These are phyloP conservation scores for Nigrospora sphaerica DNA, from an alignment of 2,329 filamentous ascomycete species.

Conservation along the genomic window DNA sequence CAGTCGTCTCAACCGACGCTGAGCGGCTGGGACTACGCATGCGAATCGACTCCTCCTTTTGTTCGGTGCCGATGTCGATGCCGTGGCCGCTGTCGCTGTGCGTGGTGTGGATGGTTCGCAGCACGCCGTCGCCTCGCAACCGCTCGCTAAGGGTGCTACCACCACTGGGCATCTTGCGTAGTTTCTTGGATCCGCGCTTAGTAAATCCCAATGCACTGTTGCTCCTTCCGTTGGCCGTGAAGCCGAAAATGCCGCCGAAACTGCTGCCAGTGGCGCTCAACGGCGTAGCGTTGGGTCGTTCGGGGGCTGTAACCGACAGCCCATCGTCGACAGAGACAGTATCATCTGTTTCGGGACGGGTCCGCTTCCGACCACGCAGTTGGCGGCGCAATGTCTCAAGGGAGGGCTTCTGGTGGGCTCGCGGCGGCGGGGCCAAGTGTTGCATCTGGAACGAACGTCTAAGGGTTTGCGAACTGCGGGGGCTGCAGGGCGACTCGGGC, in stretches of 20 bases:
- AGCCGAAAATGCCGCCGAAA: conserved; percentile 7
- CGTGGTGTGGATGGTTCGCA: conserved; percentile 3
- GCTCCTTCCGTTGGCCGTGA: conserved; percentile 10
- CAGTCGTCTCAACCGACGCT: background rate
- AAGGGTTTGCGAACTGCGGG: conserved; percentile 19
- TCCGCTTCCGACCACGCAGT: conserved; percentile 44
- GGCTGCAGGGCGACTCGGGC: background rate
- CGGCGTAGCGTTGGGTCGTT: background rate
- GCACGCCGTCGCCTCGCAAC: conserved; percentile 13
- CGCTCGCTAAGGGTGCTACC: background rate
- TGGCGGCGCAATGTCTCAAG: conserved; percentile 13
- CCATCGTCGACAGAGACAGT: conserved; percentile 10
- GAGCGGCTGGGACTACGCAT: conserved; percentile 3
- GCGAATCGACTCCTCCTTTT: background rate
- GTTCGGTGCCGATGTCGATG: background rate
- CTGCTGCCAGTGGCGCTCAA: conserved; percentile 3
- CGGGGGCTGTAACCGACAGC: no score
- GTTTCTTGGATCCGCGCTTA: conserved; percentile 40
- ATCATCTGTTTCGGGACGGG: conserved; percentile 28
- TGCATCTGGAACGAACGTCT: conserved; percentile 15
- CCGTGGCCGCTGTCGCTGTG: background rate
- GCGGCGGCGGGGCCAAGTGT: background rate
- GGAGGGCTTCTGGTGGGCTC: conserved; percentile 4
- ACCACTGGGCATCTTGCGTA: conserved; percentile 40
- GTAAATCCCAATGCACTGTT: background rate